A percentile compares a stretch with the other conserved stretches of the same genome.
These are phyloP conservation scores for Fragaria iinumae DNA, from an alignment of 306 rosid species.

Conservation along the genomic window DNA sequence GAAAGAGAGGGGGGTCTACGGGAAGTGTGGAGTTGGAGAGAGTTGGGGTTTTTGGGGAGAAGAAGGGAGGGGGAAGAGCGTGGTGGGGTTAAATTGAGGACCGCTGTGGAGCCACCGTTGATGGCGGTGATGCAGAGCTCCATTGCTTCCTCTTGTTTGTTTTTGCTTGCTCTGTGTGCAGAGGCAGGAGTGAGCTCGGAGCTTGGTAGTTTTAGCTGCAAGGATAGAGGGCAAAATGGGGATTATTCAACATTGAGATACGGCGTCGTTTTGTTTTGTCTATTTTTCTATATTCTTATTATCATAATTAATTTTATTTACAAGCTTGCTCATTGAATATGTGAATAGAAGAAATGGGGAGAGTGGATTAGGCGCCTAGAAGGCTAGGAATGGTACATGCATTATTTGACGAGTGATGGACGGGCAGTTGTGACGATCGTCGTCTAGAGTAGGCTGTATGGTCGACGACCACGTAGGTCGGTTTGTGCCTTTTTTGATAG, in stretches of 20 bases:
- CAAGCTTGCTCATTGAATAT: too few relatives aligned
- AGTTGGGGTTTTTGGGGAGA: slow-evolving; percentile 16
- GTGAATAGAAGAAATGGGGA: too few relatives aligned
- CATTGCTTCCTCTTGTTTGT: slow-evolving; percentile 30
- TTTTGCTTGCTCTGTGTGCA: neutral
- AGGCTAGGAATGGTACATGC: too few relatives aligned
- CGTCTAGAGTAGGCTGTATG: too few relatives aligned
- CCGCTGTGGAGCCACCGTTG: slow-evolving; percentile 31
- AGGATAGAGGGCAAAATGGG: slow-evolving; percentile 20
- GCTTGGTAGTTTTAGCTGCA: neutral
- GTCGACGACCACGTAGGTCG: too few relatives aligned
- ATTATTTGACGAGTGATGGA: too few relatives aligned
- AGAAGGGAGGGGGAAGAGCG: slow-evolving; percentile 22
- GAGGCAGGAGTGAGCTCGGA: neutral
- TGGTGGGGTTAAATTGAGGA: slow-evolving; percentile 33
- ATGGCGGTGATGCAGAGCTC: slow-evolving; percentile 52
- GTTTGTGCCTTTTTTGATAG: too few relatives aligned
- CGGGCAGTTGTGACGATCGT: too few relatives aligned
- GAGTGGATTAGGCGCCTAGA: too few relatives aligned
- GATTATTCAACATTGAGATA: neutral
- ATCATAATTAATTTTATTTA: too few relatives aligned
- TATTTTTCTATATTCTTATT: too few relatives aligned
- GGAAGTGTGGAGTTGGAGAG: slow-evolving; percentile 24
- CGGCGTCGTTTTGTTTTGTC: neutral
- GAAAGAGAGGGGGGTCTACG: slow-evolving; percentile 29